Evolutionary conservation across 2,329 filamentous ascomycete genomes (phyloP).

Genomic region (Verticillium longisporum): DNA sequence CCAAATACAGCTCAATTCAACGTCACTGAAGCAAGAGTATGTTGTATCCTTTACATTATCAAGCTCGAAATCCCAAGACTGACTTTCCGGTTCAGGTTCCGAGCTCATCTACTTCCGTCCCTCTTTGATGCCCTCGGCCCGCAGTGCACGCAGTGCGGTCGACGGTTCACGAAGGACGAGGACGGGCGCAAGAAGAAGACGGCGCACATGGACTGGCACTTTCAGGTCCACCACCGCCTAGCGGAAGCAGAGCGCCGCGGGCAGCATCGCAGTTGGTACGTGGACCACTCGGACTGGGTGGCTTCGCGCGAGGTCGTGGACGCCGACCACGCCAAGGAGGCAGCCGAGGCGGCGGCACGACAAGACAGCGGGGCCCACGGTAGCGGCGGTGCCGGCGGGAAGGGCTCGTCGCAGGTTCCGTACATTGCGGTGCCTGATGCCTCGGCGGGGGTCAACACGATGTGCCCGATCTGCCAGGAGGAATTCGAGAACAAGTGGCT

Average conservation of each 20-base stretch:
- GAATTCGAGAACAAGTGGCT: conserved; percentile 90
- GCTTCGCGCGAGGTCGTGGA: conserved; percentile 76
- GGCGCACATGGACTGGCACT: conserved; percentile 96
- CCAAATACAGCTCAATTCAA: conserved; percentile 54
- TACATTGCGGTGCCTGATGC: conserved; percentile 84
- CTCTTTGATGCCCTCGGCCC: conserved; percentile 80
- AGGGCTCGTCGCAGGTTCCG: conserved; percentile 36
- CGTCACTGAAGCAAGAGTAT: conserved; percentile 66
- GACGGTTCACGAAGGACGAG: conserved; percentile 72
- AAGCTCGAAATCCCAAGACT: neutral
- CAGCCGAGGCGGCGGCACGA: conserved; percentile 16
- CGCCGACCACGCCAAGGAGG: conserved; percentile 39
- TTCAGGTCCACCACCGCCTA: conserved; percentile 84
- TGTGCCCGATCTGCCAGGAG: conserved; percentile 93
- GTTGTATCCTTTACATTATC: conserved; percentile 17
- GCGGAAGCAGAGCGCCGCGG: conserved; percentile 79
- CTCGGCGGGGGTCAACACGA: conserved; percentile 62
- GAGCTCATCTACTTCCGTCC: conserved; percentile 63
- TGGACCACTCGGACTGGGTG: conserved; percentile 78
- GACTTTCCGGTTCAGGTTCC: conserved; percentile 44
- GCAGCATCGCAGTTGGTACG: conserved; percentile 90
- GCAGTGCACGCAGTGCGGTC: conserved; percentile 85
- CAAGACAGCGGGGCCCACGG: neutral
- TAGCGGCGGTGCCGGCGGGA: neutral
- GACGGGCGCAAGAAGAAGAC: conserved; percentile 81